These are phyloP conservation scores for Candida mesenterica DNA, from an alignment of 1,139 yeast genomes.

Conservation along the genomic window DNA sequence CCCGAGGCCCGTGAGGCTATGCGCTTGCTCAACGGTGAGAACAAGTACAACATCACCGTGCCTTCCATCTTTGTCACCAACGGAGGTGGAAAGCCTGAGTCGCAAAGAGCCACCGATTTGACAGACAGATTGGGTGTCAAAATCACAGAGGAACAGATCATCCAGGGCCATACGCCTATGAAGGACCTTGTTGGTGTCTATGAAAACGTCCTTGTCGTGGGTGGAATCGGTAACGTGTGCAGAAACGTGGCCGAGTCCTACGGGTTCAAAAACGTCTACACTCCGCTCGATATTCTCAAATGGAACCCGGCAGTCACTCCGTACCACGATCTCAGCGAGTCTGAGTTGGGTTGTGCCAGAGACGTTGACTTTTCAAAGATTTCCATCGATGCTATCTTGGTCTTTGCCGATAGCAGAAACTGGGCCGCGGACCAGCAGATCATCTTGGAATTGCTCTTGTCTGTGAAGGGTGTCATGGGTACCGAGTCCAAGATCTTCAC, in stretches of 20 bases:
- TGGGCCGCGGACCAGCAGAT: constrained; percentile 93
- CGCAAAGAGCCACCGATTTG: constrained; percentile 66
- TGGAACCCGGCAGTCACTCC: constrained; percentile 88
- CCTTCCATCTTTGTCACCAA: constrained; percentile 85
- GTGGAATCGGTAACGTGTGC: constrained; percentile 83
- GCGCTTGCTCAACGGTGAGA: constrained; percentile 67
- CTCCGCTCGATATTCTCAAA: constrained; percentile 75
- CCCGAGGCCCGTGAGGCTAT: constrained; percentile 76
- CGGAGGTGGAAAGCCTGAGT: constrained; percentile 85
- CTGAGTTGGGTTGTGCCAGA: constrained; percentile 54
- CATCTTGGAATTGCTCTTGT: constrained; percentile 70
- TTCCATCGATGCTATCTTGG: constrained; percentile 67
- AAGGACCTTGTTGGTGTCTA: constrained; percentile 65
- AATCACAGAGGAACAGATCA: constrained; percentile 72
- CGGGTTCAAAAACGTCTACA: constrained; percentile 72
- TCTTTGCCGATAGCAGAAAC: constrained; percentile 80
- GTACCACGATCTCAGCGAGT: constrained; percentile 71
- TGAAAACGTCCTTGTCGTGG: constrained; percentile 75
- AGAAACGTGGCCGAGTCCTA: constrained; percentile 74
- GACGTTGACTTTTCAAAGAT: constrained; percentile 65
- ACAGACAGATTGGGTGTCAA: constrained; percentile 56
- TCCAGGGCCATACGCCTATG: constrained; percentile 92
- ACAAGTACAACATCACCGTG: constrained; percentile 75
- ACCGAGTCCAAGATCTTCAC: constrained; percentile 65
- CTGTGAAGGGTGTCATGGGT: constrained; percentile 80